Percentiles rank a stretch among this genome's conserved stretches.
Evolutionary conservation across 2,329 filamentous ascomycete species (phyloP).

Genomic region (Aotearoamyces nothofagi): DNA sequence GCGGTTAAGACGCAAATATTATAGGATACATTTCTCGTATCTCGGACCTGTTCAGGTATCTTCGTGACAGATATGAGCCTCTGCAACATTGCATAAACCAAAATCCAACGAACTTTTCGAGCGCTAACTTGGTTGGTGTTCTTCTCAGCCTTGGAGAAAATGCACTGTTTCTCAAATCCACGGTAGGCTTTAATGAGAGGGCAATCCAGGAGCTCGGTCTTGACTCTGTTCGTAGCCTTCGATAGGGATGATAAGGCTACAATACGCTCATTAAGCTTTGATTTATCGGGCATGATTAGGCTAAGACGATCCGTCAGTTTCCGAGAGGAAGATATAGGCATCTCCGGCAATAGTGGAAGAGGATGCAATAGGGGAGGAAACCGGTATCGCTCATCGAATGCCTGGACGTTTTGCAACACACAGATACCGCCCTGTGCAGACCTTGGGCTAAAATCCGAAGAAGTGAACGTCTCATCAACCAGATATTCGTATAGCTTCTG

Average conservation of each 20-base stretch:
- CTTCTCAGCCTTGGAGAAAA: constrained; percentile 36
- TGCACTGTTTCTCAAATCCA: constrained; percentile 48
- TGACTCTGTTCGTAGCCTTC: constrained; percentile 29
- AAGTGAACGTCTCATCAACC: constrained; percentile 43
- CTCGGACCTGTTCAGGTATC: constrained; percentile 44
- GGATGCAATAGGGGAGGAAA: constrained; percentile 47
- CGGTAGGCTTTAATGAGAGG: constrained; percentile 52
- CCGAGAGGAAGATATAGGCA: constrained; percentile 8
- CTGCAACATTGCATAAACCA: constrained; percentile 61
- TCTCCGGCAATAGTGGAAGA: constrained; percentile 47
- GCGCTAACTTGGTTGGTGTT: constrained; percentile 39
- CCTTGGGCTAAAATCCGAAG: constrained; percentile 28
- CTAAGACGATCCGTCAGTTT: constrained; percentile 17
- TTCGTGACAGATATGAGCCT: constrained; percentile 50
- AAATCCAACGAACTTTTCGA: constrained; percentile 64
- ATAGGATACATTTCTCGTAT: constrained; percentile 41
- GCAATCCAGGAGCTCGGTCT: constrained; percentile 21
- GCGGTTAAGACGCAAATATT: constrained; percentile 18
- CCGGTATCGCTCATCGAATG: constrained; percentile 47
- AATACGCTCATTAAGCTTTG: constrained; percentile 31
- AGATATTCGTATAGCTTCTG: constrained; percentile 55
- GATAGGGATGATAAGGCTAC: constrained; percentile 35
- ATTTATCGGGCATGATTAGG: constrained; percentile 18
- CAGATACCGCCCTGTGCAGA: constrained; percentile 52
- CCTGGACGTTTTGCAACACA: constrained; percentile 49